phyloP scores from a whole-genome alignment of 2,329 filamentous ascomycete genomes.

The Colletotrichum euphorbiae region DNA sequence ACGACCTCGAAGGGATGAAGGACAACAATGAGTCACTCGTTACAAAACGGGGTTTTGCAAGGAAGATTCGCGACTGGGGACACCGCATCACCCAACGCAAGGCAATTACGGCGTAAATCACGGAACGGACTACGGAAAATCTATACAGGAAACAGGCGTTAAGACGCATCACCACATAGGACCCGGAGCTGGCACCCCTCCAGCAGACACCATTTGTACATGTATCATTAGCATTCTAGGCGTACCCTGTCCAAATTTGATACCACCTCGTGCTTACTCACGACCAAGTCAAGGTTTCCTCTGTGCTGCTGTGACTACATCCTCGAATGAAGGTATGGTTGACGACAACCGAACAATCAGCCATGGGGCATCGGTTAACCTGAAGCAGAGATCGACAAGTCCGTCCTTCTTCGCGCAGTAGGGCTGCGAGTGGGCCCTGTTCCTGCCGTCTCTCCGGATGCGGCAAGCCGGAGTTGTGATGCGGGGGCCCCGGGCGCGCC shows the following conservation, averaged over 20 bases:
- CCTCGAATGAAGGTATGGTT: neutral
- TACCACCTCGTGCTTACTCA: constrained; percentile 11
- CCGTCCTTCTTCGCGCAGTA: neutral
- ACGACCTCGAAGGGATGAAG: constrained; percentile 26
- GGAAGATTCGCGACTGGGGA: constrained; percentile 37
- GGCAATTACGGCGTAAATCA: constrained; percentile 13
- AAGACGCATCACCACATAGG: constrained; percentile 23
- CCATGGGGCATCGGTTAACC: too few species aligned
- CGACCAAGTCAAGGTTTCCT: neutral
- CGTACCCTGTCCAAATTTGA: constrained; percentile 35
- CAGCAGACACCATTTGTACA: constrained; percentile 18
- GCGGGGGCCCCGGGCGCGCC: neutral
- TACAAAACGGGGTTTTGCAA: constrained; percentile 28
- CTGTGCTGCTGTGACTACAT: neutral
- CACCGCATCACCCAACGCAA: constrained; percentile 30
- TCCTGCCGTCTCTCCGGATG: neutral
- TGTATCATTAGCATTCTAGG: constrained; percentile 34
- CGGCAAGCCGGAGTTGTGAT: neutral
- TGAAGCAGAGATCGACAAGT: constrained; percentile 4
- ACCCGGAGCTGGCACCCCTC: constrained; percentile 14
- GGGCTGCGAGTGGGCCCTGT: neutral
- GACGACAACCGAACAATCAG: neutral
- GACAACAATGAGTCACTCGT: neutral
- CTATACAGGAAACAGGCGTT: constrained; percentile 22
- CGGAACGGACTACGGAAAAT: constrained; percentile 1